Evolutionary conservation across 2,329 filamentous ascomycete species (phyloP).

Genomic region (Penicillium sp.): DNA sequence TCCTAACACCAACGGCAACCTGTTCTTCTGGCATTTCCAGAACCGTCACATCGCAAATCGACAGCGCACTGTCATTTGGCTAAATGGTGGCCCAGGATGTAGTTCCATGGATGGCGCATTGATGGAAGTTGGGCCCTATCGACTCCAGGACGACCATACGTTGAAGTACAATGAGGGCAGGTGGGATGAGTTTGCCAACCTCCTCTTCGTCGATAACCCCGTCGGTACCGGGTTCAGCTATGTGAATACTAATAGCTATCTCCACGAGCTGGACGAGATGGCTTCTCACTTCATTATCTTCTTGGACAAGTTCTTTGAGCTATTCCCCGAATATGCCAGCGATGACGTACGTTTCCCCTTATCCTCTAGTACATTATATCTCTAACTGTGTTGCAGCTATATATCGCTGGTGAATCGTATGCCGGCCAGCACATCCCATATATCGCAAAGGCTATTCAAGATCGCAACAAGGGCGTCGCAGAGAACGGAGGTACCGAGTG

Average conservation of each 20-base stretch:
- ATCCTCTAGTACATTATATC: background rate
- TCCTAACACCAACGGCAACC: constrained; percentile 79
- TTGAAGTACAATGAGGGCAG: constrained; percentile 86
- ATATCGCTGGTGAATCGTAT: constrained; percentile 93
- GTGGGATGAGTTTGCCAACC: constrained; percentile 97
- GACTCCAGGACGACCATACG: constrained; percentile 70
- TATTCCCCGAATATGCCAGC: constrained; percentile 87
- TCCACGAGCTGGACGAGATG: constrained; percentile 86
- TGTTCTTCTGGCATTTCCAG: constrained; percentile 98
- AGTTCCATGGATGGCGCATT: constrained; percentile 95
- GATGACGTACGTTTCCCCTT: constrained; percentile 73
- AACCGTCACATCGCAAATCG: constrained; percentile 92
- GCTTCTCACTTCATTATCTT: constrained; percentile 83
- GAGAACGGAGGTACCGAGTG: constrained; percentile 53
- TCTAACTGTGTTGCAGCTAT: constrained; percentile 60
- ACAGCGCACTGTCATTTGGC: constrained; percentile 89
- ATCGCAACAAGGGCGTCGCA: constrained; percentile 69
- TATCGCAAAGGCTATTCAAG: constrained; percentile 85
- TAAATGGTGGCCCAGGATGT: constrained; percentile 95
- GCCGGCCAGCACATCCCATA: constrained; percentile 97
- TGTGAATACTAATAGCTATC: constrained; percentile 81
- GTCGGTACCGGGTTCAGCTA: constrained; percentile 97
- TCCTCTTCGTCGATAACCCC: constrained; percentile 95
- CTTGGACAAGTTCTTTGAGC: constrained; percentile 81
- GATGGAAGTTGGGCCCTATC: constrained; percentile 95